These are phyloP conservation scores for Dalechampia spathulata DNA, from an alignment of 441 rosid species.

Conservation along the genomic window DNA sequence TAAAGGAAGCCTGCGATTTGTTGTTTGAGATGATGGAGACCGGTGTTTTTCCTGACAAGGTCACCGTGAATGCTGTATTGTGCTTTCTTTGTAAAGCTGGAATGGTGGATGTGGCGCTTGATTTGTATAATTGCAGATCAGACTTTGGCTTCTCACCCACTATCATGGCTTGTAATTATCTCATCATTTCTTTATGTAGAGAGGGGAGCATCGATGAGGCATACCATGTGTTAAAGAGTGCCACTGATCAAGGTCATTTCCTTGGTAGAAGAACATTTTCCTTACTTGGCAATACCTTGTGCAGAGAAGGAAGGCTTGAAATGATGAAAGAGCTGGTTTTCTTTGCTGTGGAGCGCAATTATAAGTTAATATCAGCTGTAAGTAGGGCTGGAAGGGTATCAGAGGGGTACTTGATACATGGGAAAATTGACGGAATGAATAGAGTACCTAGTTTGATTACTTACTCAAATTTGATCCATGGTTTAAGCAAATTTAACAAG, in stretches of 20 bases:
- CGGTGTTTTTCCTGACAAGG: constrained; percentile 43
- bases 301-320: constrained; percentile 53
- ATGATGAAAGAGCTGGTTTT: constrained; percentile 51
- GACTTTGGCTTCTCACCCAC: constrained; percentile 48
- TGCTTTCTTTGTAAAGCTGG: constrained; percentile 89
- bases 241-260: constrained; percentile 41
- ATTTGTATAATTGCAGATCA: constrained; percentile 51
- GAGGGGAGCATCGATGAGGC: constrained; percentile 49
- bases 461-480: constrained; percentile 44
- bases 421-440: constrained; percentile 34
- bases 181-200: constrained; percentile 55
- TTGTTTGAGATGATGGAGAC: constrained; percentile 59
- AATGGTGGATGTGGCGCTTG: constrained; percentile 63
- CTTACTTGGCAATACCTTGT: constrained; percentile 53
- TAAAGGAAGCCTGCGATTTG: constrained; percentile 51
- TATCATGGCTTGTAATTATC: constrained; percentile 44
- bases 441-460: constrained; percentile 15
- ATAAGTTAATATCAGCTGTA: constrained; percentile 47
- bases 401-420: constrained; percentile 49
- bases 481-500: constrained; percentile 40
- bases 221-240: constrained; percentile 40
- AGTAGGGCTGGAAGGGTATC: constrained; percentile 47
- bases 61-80: constrained; percentile 58
- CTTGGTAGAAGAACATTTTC: constrained; percentile 47
- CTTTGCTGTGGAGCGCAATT: constrained; percentile 33